These are phyloP conservation scores for Monosporozyma solicola DNA, from an alignment of 805 yeast genomes.

Conservation along the genomic window DNA sequence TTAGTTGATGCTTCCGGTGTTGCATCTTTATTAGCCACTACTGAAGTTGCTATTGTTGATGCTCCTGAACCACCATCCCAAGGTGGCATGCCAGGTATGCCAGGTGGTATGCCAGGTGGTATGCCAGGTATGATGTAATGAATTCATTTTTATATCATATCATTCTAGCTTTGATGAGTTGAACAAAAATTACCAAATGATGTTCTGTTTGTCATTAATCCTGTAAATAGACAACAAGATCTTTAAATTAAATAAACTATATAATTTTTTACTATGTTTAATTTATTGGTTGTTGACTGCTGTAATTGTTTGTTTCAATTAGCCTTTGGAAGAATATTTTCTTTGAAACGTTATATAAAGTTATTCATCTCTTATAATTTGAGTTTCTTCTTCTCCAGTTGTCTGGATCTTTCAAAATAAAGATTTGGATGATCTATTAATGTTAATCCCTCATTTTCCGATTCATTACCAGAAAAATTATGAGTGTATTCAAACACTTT, in stretches of 20 bases:
- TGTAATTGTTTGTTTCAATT: background rate
- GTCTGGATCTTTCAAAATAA: constrained; percentile 71
- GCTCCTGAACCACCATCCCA: constrained; percentile 77
- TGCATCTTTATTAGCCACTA: constrained; percentile 92
- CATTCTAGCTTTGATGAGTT: background rate
- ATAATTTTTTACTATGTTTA: background rate
- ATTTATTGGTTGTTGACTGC: background rate
- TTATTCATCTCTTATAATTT: no score
- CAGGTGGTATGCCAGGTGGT: constrained; percentile 37
- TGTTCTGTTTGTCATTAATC: background rate
- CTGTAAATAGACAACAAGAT: constrained; percentile 6
- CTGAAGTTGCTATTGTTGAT: constrained; percentile 96
- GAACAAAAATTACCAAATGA: background rate
- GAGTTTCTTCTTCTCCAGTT: constrained; percentile 36
- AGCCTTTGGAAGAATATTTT: background rate
- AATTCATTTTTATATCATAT: background rate
- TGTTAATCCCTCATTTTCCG: constrained; percentile 43
- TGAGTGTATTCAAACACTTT: constrained; percentile 69
- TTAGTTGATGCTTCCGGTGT: constrained; percentile 95
- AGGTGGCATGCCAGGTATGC: constrained; percentile 42
- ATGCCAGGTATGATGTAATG: constrained; percentile 31
- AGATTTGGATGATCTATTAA: constrained; percentile 80
- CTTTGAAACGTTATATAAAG: background rate
- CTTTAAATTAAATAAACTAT: background rate
- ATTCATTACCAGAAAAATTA: constrained; percentile 22